Base-by-base conservation (phyloP, 2,329 filamentous ascomycete genomes). In the Passalora sequoiae region DNA sequence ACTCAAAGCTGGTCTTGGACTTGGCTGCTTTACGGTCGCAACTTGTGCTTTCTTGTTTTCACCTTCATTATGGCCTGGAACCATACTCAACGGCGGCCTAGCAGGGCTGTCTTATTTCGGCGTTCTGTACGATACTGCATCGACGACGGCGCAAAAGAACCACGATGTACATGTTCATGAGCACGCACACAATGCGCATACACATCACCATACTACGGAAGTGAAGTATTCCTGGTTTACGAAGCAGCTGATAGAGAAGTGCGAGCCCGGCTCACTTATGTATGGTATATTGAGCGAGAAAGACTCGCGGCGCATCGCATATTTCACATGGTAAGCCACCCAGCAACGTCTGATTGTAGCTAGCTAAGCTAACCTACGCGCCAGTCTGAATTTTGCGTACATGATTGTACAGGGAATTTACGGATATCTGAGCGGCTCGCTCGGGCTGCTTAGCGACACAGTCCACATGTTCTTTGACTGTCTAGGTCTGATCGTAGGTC, bases 401-500 rank as follows among this genome's bases (percentile, higher is more conserved):
- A 98, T 98, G 92, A 70, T 86, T 24, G 80, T 98, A 1, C 92
- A 98, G 60, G 85, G 89, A 29, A 88, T 91, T 49, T 98, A 98
- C 60, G 92, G 92, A 37, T 94, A 92, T 58, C 70, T 92, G 8
- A 97, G 89, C 3, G 89, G 94, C 55, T 98, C 92, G 0, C 72
- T 98, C 4, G 92, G 92, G 2, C 75, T 98, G n/a, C 78, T 98
- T 13, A 95, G 89, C 55, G 92, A 98, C 66, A 97, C 89, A 59
- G 92, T 98, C 51, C 92, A 98, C 68, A 98, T 98, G 92, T 91
- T 98, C 60, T 97, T 98, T 58, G 92, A 98, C 67, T 98, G 92
- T 56, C 81, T 96, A 25, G 92, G 91, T 15, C 76, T 98, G 20
- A 80, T 86, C 1, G 89, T 98, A 25, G 92, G 92, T 8, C 73